phyloP scores from a whole-genome alignment of 179 eudicot species.

The Actinidia arguta region DNA sequence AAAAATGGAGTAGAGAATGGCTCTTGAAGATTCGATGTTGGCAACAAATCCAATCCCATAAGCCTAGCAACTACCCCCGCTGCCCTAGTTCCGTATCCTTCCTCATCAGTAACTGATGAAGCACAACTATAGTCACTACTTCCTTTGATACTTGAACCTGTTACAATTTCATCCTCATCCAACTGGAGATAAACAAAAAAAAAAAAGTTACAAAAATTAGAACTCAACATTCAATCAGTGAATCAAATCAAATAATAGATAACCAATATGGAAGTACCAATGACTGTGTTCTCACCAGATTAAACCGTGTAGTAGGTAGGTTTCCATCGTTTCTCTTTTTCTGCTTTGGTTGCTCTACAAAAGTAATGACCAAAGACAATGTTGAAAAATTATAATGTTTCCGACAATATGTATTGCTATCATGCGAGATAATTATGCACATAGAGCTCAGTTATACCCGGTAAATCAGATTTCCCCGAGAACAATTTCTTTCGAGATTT shows the following conservation, averaged over 20 bases:
- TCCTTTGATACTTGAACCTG: conserved; percentile 61
- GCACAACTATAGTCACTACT: conserved; percentile 84
- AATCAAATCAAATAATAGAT: not conserved
- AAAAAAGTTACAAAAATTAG: not conserved
- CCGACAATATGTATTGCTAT: not conserved
- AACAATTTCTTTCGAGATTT: conserved; percentile 93
- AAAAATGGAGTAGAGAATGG: conserved; percentile 61
- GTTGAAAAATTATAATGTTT: not conserved
- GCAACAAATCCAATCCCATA: conserved; percentile 94
- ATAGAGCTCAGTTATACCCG: conserved; percentile 33
- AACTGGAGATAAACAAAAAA: conserved; percentile 20
- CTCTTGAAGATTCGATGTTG: conserved; percentile 58
- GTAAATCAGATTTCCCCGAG: conserved; percentile 65
- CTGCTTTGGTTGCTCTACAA: conserved; percentile 69
- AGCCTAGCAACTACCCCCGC: conserved; percentile 95
- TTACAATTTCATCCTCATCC: conserved; percentile 64
- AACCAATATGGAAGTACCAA: not conserved
- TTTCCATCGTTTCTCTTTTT: conserved; percentile 63
- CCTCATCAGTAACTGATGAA: conserved; percentile 92
- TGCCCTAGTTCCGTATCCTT: conserved; percentile 58
- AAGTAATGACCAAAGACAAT: conserved; percentile 4
- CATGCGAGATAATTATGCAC: not conserved
- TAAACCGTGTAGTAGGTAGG: conserved; percentile 58
- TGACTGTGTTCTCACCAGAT: conserved; percentile 50
- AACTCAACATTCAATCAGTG: not conserved